Evolutionary conservation across 805 yeast species (phyloP), one percentile per base, ranked within the genome.

Genomic region (Candida tallmaniae): DNA sequence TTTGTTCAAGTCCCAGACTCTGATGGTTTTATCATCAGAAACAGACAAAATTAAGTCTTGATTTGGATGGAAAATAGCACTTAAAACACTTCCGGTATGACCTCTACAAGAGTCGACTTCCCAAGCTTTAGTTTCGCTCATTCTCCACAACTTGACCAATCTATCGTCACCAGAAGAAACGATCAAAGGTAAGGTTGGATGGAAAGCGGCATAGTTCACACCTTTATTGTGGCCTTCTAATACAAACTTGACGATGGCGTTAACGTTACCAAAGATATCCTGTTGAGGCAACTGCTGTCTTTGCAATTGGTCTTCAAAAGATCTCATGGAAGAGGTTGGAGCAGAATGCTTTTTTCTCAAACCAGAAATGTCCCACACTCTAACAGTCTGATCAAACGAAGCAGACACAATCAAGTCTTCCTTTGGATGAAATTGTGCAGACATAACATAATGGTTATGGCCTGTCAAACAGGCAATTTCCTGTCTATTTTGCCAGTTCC

Each of bases 401-500:
- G 97, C 94, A 22, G 96, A 85, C 17, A 93, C 97, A 49, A 93
- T 81, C 51, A 94, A 71, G 61, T 93, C 97, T 50, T 94, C 96
- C 31, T 80, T 68, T 29, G 97, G 97, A 58, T 93, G 99, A 74
- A 93, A 93, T 60, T 86, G 94, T 2, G 98, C 97, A 50, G 94
- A 84, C 93, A 93, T 86, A 36, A 93, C 97, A 62, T 94, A 93
- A 66, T 93, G 98, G 64, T 87, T 89, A 62, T 93, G 99, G 42
- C 99, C 98, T 6, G 98, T 90, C 48, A 93, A 68, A 52, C 96
- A 87, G 7, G 97, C 97, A 53, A 93, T 83, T 52, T 93, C 97
- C 58, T 88, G 90, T 50, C 98, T 80, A 59, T 89, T 89, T 69
- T 94, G 98, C 98, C 98, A 93, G 66, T 93, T 94, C 99, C 99